phyloP scores from a whole-genome alignment of 768 basidiomycete genomes.

The Suillus ampliporus region DNA sequence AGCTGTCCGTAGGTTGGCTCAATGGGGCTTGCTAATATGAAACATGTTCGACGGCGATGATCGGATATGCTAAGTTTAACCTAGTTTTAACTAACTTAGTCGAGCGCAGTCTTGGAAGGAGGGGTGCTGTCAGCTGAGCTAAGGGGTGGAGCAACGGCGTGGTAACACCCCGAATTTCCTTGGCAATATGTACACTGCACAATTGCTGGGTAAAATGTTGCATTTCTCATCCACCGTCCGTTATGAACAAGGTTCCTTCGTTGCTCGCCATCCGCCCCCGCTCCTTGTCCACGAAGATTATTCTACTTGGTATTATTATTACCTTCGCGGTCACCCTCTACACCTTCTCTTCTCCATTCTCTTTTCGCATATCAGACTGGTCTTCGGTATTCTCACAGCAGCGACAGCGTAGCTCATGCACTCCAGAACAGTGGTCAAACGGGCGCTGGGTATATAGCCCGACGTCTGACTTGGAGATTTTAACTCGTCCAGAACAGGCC shows the following conservation, averaged over 20 bases:
- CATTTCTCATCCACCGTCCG: conserved; percentile 4
- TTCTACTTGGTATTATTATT: conserved; percentile 32
- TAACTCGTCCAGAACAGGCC: conserved; percentile 49
- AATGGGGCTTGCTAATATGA: too few species aligned
- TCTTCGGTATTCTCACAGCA: conserved; percentile 28
- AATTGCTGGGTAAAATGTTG: too few species aligned
- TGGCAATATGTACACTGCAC: too few species aligned
- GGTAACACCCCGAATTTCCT: background rate
- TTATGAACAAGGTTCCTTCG: conserved; percentile 13
- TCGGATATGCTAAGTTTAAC: too few species aligned
- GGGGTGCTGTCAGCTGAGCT: background rate
- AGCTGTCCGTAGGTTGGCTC: too few species aligned
- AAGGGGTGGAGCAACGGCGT: conserved; percentile 5
- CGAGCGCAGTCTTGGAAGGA: background rate
- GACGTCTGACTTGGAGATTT: conserved; percentile 38
- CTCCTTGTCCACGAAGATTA: conserved; percentile 26
- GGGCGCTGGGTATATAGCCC: conserved; percentile 50
- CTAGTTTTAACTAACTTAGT: too few species aligned
- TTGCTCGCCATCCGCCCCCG: conserved; percentile 27
- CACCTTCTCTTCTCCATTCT: conserved; percentile 31
- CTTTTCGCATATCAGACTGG: conserved; percentile 25
- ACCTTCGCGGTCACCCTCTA: conserved; percentile 35
- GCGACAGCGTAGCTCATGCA: conserved; percentile 36
- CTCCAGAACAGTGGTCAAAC: conserved; percentile 40
- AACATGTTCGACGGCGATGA: too few species aligned